Evolutionary conservation across 345 rosid genomes (phyloP), one percentile per base, ranked within the genome.

Genomic region (Lumnitzera littorea): DNA sequence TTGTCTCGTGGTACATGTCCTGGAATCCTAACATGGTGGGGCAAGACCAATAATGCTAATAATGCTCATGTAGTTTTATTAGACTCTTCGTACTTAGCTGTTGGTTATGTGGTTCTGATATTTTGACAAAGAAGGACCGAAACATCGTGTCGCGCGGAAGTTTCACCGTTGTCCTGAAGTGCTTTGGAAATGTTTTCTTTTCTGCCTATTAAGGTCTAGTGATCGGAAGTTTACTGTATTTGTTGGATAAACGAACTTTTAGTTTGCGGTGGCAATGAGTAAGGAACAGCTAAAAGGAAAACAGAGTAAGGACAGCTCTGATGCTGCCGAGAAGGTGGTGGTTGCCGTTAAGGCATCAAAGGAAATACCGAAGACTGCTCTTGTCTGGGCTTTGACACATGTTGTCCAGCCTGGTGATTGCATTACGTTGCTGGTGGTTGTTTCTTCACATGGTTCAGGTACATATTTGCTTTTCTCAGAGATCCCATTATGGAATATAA

Each of bases 371-470:
- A 91, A 84, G 78, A 81, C 80, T 67, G 98, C 99, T 46, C 72
- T 95, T 50, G 86, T 91, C 43, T 95, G 99, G 99, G 96, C 99
- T 63, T 78, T 95, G 87, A 91, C 98, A 64, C 99, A 95, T 71
- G 88, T 91, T 64, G 98, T 85, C 65, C 92, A 91, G 53, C 96
- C 99, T 60, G 95, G 97, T 31, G 95, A 91, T 60, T 88, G 91
- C 83, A 91, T 95, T 54, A 85, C 97, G 8, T 76, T 95, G 27
- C 80, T 91, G 52, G 97, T 95, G 71, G 94, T 95, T 60, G 89
- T 91, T 50, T 77, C 92, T 75, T 82, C 84, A 27, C 88, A 82
- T 29, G 67, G 77, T 63, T 64, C 91, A 48, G 97, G 99, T 91
- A 70, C 55, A 46, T 47, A 61, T 62, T 24, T 27, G 15, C 8